These are phyloP conservation scores for Starmera caribaea DNA, from an alignment of 805 yeast genomes.

Conservation along the genomic window DNA sequence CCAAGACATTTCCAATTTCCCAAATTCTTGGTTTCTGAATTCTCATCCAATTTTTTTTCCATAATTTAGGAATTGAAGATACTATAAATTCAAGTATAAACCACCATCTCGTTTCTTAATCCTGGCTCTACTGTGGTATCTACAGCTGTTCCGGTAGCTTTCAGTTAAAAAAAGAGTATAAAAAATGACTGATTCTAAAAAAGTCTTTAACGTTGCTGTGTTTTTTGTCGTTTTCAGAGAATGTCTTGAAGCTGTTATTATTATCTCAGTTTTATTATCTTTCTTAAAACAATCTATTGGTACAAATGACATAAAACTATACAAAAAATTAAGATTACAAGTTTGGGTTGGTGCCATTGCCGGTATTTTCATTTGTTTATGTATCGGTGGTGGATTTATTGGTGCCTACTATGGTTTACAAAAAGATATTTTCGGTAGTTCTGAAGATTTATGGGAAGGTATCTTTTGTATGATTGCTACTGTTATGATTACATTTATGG, in stretches of 20 bases:
- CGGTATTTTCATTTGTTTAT: slow-evolving; percentile 74
- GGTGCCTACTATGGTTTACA: slow-evolving; percentile 83
- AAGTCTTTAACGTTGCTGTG: slow-evolving; percentile 41
- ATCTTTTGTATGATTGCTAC: slow-evolving; percentile 86
- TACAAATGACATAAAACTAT: slow-evolving; percentile 37
- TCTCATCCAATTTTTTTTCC: too few relatives aligned
- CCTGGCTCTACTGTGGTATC: too few relatives aligned
- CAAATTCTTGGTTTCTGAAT: too few relatives aligned
- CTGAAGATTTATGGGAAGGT: slow-evolving; percentile 98
- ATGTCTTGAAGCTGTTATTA: slow-evolving; percentile 83
- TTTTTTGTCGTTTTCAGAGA: slow-evolving; percentile 92
- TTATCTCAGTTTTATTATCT: slow-evolving; percentile 85
- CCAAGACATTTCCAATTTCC: too few relatives aligned
- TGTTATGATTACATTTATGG: slow-evolving; percentile 83
- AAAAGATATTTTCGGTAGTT: slow-evolving; percentile 72
- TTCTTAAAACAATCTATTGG: slow-evolving; percentile 85
- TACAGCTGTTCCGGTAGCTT: too few relatives aligned
- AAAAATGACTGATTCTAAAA: slow-evolving; percentile 12
- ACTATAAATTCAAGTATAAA: too few relatives aligned
- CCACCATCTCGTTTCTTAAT: too few relatives aligned
- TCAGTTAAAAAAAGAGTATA: too few relatives aligned
- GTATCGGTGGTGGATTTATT: slow-evolving; percentile 86
- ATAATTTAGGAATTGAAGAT: too few relatives aligned
- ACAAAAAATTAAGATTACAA: slow-evolving; percentile 59
- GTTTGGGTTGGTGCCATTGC: slow-evolving; percentile 75